These are phyloP conservation scores for Meredithiella fracta DNA, from an alignment of 2,329 filamentous ascomycete genomes.

Conservation along the genomic window DNA sequence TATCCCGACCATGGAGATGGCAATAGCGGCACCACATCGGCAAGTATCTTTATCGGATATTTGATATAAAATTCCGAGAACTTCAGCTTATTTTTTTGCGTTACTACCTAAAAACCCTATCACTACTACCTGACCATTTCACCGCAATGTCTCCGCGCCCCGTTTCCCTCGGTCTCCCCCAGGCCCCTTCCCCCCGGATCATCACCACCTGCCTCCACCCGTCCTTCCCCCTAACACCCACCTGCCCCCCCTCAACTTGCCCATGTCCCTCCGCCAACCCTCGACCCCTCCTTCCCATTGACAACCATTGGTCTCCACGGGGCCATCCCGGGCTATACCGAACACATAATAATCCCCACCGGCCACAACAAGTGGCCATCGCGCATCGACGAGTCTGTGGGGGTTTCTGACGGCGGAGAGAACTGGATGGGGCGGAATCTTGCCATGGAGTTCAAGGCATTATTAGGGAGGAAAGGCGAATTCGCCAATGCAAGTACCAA, in stretches of 20 bases:
- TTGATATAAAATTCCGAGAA: too few relatives aligned
- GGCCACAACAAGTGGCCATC: constrained; percentile 68
- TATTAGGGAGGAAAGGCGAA: constrained; percentile 48
- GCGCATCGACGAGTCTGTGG: constrained; percentile 45
- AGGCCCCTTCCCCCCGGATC: too few relatives aligned
- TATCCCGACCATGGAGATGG: too few relatives aligned
- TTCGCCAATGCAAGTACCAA: constrained; percentile 45
- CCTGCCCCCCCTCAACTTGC: constrained; percentile 1
- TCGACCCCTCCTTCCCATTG: constrained; percentile 55
- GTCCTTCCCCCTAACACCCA: constrained; percentile 4
- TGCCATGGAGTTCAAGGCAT: constrained; percentile 53
- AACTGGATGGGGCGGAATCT: constrained; percentile 29
- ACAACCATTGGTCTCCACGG: constrained; percentile 37
- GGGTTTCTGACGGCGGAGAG: background rate
- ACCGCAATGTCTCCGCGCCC: background rate
- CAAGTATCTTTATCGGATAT: too few relatives aligned
- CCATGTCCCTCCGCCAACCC: constrained; percentile 48
- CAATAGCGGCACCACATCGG: too few relatives aligned
- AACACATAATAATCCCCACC: constrained; percentile 73
- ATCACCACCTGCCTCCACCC: background rate
- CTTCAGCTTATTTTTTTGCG: too few relatives aligned
- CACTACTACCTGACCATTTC: too few relatives aligned
- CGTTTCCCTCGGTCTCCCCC: background rate
- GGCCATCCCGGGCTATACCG: constrained; percentile 54
- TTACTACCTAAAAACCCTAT: too few relatives aligned